Percentiles rank a stretch among this genome's conserved stretches.
phyloP scores from a whole-genome alignment of 75 land plant species.

The Isoetes taiwanensis region DNA sequence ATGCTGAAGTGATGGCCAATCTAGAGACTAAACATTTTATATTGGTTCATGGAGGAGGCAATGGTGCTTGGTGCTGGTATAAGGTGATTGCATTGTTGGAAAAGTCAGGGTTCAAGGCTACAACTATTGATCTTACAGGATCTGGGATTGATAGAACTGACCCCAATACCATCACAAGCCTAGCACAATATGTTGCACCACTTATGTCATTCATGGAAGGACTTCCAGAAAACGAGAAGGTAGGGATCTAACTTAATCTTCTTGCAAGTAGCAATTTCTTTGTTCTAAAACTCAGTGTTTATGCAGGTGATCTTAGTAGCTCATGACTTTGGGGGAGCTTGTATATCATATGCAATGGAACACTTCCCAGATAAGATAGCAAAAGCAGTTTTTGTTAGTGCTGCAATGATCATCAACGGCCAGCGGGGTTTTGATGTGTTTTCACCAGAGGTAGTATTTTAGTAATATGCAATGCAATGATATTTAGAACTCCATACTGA shows the following conservation, averaged over 20 bases:
- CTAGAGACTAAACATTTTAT: conserved; percentile 49
- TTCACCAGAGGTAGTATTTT: conserved; percentile 40
- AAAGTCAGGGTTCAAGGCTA: conserved; percentile 44
- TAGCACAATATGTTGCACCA: conserved; percentile 57
- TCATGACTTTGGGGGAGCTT: conserved; percentile 76
- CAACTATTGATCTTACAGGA: conserved; percentile 63
- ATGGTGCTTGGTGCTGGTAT: conserved; percentile 97
- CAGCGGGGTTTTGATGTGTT: conserved; percentile 72
- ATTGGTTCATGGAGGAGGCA: conserved; percentile 76
- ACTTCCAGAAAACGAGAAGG: conserved; percentile 64
- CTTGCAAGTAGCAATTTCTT: not conserved
- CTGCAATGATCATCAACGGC: conserved; percentile 63
- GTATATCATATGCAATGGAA: conserved; percentile 66
- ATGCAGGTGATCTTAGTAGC: conserved; percentile 67
- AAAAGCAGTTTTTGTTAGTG: conserved; percentile 58
- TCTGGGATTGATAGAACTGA: conserved; percentile 64
- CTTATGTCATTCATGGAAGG: conserved; percentile 36
- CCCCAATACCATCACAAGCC: conserved; percentile 35
- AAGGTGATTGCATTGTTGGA: conserved; percentile 61
- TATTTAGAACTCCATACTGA: no score
- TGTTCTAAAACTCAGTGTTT: not conserved
- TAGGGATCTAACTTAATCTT: not conserved
- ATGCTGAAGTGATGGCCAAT: conserved; percentile 28
- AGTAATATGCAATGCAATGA: no score
- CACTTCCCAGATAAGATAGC: conserved; percentile 40